Base-by-base conservation (phyloP, 225 moss, liverwort and hornwort genomes). In the Pseudisothecium myosuroides region DNA sequence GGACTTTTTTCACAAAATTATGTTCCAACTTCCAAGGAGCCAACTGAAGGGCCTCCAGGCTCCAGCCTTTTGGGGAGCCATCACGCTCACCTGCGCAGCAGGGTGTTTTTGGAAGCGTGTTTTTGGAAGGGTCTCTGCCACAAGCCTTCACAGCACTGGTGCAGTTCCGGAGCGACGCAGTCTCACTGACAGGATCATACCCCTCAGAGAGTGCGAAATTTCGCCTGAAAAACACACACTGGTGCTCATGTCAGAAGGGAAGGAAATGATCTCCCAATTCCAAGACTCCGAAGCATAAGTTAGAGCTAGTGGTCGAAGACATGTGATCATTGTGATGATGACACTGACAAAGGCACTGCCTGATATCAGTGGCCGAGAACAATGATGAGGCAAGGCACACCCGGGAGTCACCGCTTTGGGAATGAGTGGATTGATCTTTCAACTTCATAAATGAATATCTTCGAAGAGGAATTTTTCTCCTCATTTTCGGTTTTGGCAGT, bases 181-280 rank as follows among this genome's bases (percentile, higher is more conserved):
- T 69, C 24, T n/a, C n/a, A n/a, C n/a, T 39, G 8, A 23, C 39
- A 39, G 3, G 4, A 32, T 67, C 74, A 47, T 18, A 17, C 45
- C 28, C 15, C 45, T 45, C 20, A 20, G 7, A 68, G 22, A 39
- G 5, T 39, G 14, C 8, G 0, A 28, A 73, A 29, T 73, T 49
- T 75, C 6, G 0, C 19, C 19, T 2, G 0, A 3, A 14, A 36
- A 76, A 76, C 7, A 52, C 11, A 11, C 2, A 2, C 11, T 67
- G 37, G 7, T 68, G n/a, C 8, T 21, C 52, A 22, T 47, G 84
- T 56, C 69, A 71, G 56, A 69, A 69, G 7, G 0, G 2, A 15
- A 43, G 3, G 3, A 54, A 65, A 54, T 16, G 31, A 64, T 17
- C 16, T 45, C 16, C 1, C 31, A 8, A 20, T 34, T n/a, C 17